phyloP scores from a whole-genome alignment of 1,139 yeast species.

The Kodamaea suecica region DNA sequence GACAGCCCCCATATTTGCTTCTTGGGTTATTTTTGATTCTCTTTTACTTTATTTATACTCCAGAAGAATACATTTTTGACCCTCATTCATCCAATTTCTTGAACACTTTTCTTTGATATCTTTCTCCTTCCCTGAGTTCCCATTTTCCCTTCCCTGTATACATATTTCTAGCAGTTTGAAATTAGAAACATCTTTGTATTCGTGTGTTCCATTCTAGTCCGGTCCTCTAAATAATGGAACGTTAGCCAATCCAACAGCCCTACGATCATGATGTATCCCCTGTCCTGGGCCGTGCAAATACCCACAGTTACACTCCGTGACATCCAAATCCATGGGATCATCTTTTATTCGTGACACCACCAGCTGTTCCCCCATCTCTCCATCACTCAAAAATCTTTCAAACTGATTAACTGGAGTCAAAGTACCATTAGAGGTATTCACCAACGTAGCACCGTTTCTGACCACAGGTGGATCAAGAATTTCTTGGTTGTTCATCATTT shows the following conservation, averaged over 20 bases:
- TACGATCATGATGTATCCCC: slow-evolving; percentile 26
- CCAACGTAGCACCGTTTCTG: slow-evolving; percentile 10
- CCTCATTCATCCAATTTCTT: too few species aligned
- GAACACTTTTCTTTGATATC: too few species aligned
- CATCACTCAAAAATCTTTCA: neutral
- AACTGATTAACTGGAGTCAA: slow-evolving; percentile 9
- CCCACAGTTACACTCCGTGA: slow-evolving; percentile 31
- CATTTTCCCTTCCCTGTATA: neutral
- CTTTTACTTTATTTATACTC: too few species aligned
- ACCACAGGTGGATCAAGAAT: slow-evolving; percentile 1
- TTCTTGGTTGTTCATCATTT: neutral
- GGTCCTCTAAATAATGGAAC: slow-evolving; percentile 34
- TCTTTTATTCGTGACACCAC: neutral
- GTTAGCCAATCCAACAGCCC: slow-evolving; percentile 30
- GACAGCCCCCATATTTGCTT: too few species aligned
- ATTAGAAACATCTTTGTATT: too few species aligned
- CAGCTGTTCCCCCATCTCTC: too few species aligned
- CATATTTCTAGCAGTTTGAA: neutral
- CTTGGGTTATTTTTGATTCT: too few species aligned
- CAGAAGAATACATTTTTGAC: too few species aligned
- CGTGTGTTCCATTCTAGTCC: slow-evolving; percentile 18
- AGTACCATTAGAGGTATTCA: slow-evolving; percentile 11
- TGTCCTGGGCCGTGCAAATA: slow-evolving; percentile 37
- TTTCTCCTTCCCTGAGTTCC: neutral
- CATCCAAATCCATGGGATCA: slow-evolving; percentile 6